Percentiles rank a stretch among this genome's conserved stretches.
Conservation (phyloP, 805 yeast species). For the Spencermartinsiella europaea region DNA sequence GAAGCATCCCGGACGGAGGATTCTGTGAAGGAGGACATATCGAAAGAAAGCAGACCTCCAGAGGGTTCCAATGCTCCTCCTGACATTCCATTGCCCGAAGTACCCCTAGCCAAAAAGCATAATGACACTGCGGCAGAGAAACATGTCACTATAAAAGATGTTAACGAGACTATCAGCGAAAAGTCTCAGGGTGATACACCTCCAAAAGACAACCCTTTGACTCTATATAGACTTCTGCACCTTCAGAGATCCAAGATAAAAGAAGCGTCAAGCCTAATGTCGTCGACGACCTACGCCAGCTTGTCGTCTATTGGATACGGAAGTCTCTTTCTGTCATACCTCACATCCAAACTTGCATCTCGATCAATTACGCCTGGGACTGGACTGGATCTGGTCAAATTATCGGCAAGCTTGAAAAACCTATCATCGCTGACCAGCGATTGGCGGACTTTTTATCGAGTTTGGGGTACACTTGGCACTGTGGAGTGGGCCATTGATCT, state of each 20-base stretch:
- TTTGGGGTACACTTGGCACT: slow-evolving; percentile 34
- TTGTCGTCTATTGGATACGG: slow-evolving; percentile 16
- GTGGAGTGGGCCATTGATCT: slow-evolving; percentile 34
- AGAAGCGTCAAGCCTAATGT: neutral
- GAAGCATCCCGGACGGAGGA: neutral
- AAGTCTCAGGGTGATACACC: neutral
- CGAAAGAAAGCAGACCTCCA: too few species aligned
- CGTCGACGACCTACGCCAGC: slow-evolving; percentile 10
- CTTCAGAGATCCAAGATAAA: neutral
- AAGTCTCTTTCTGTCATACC: slow-evolving; percentile 9
- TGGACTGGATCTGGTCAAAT: neutral
- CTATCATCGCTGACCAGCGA: slow-evolving; percentile 29
- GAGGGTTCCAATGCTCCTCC: too few species aligned
- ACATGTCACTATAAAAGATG: neutral
- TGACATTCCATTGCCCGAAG: too few species aligned
- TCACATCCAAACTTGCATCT: slow-evolving; percentile 3
- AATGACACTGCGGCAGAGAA: neutral
- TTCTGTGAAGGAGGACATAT: too few species aligned
- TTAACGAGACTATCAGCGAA: too few species aligned
- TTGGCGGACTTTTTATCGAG: slow-evolving; percentile 34
- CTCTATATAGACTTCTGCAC: neutral
- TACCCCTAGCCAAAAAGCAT: too few species aligned
- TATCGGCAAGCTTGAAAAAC: slow-evolving; percentile 11
- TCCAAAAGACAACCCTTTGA: neutral
- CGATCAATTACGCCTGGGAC: neutral